Evolutionary conservation across 257 asterid genomes (phyloP), one percentile per base, ranked within the genome.

Genomic region (Nyctanthes arbortristis): DNA sequence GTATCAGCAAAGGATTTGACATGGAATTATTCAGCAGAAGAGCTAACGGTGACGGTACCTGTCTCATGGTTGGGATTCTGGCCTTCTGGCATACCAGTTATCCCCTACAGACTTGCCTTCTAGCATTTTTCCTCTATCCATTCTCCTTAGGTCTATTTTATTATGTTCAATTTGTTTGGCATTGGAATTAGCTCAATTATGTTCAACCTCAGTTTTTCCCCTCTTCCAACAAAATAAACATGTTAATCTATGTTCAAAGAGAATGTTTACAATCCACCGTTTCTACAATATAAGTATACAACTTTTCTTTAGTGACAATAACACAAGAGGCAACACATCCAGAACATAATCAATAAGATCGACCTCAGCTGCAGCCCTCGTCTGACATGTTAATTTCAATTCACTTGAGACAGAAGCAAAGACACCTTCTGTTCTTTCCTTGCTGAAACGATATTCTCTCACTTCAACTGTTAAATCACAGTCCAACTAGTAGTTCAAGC

Each of bases 1-100:
- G 81, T 88, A 36, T 84, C 77, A n/a, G 84, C 84, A 3, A 88
- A 84, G 61, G 90, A 79, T 18, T 76, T 88, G 75, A 74, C 78
- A 5, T 88, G 89, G 85, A 78, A 88, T 69, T 88, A 81, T 65
- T 80, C 95, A 55, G 83, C 87, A 43, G 90, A 88, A 73, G 87
- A 85, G 63, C 76, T 85, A 30, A 78, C 84, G 1, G 39, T 83
- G 3, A 52, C 80, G 74, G 77, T 82, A 35, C 80, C 5, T 78
- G 88, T 9, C 75, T 74, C 14, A 30, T 80, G 11, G 65, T 79
- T 18, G 88, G 90, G 68, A 40, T 54, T 16, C 63, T 85, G 59
- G 90, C 90, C 12, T 77, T 55, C 74, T 31, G 72, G n/a, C 27
- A 63, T 64, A 55, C 57, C 45, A 77, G 83, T 11, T 86, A 84